Conservation (phyloP, 345 rosid species). For the Arabis hirsuta region DNA sequence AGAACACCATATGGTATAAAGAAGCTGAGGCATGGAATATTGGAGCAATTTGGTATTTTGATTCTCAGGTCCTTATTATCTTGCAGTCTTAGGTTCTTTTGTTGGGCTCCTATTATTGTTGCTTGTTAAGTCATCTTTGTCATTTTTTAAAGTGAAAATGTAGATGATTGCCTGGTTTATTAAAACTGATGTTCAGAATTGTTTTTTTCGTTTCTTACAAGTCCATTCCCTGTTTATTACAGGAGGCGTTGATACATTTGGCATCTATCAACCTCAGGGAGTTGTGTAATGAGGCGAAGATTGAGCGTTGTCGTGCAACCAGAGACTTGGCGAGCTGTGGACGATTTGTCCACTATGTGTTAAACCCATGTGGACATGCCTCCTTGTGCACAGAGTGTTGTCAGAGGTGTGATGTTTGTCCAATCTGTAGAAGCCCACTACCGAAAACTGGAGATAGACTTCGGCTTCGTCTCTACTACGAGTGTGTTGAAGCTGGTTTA, state of each 20-base stretch:
- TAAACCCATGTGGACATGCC: constrained; percentile 89
- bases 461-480: constrained; percentile 73
- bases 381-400: constrained; percentile 87
- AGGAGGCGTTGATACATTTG: constrained; percentile 89
- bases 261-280: constrained; percentile 77
- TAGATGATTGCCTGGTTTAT: not conserved
- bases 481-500: constrained; percentile 86
- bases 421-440: constrained; percentile 71
- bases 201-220: not conserved
- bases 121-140: too few species aligned
- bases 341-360: constrained; percentile 64
- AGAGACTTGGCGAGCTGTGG: constrained; percentile 94
- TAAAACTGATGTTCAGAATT: not conserved
- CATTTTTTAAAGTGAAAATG: too few species aligned
- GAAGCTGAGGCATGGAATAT: constrained; percentile 2
- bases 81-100: constrained; percentile 4
- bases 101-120: not conserved
- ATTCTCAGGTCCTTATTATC: not conserved
- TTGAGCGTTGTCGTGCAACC: constrained; percentile 89
- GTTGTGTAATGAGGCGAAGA: constrained; percentile 80
- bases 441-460: constrained; percentile 50
- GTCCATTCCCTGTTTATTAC: constrained; percentile 29
- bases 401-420: constrained; percentile 85
- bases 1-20: not conserved
- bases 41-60: not conserved